Conservation (phyloP, 2,329 filamentous ascomycete genomes). For the Hymenoscyphus scutula region DNA sequence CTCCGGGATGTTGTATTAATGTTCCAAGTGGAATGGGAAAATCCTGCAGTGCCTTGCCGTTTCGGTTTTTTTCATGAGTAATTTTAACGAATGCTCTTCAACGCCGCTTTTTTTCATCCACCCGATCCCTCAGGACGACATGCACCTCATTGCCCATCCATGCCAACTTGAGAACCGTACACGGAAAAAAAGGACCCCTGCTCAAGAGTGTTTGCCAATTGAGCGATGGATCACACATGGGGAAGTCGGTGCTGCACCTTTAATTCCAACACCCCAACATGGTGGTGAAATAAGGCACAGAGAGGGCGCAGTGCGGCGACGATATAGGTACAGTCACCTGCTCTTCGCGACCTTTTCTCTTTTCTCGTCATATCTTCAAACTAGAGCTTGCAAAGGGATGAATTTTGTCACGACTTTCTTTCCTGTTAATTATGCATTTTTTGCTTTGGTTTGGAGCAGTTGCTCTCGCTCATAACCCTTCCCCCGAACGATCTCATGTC, state of each 20-base stretch:
- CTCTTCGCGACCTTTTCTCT: conserved; percentile 7
- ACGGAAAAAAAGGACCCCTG: not conserved
- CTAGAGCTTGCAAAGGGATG: conserved; percentile 1
- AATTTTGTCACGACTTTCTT: conserved; percentile 8
- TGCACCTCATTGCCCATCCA: not conserved
- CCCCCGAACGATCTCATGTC: conserved; percentile 4
- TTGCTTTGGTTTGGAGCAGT: conserved; percentile 10
- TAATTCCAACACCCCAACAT: not conserved
- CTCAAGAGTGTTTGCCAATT: not conserved
- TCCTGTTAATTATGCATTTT: conserved; percentile 12
- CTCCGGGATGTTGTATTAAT: not conserved
- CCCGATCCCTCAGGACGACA: not conserved
- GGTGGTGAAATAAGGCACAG: conserved; percentile 3
- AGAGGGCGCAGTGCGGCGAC: not conserved
- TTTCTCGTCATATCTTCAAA: conserved; percentile 10
- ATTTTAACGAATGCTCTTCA: not conserved
- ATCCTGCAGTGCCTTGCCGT: not conserved
- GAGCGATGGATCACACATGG: not conserved
- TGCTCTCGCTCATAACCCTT: conserved; percentile 11
- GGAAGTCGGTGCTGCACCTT: not conserved
- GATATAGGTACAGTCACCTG: conserved; percentile 12
- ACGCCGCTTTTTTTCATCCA: not conserved
- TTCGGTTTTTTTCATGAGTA: not conserved
- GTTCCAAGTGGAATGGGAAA: not conserved
- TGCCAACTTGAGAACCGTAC: not conserved